Conservation (phyloP, 495 filamentous ascomycete species). For the Penicillium ochrochloron region DNA sequence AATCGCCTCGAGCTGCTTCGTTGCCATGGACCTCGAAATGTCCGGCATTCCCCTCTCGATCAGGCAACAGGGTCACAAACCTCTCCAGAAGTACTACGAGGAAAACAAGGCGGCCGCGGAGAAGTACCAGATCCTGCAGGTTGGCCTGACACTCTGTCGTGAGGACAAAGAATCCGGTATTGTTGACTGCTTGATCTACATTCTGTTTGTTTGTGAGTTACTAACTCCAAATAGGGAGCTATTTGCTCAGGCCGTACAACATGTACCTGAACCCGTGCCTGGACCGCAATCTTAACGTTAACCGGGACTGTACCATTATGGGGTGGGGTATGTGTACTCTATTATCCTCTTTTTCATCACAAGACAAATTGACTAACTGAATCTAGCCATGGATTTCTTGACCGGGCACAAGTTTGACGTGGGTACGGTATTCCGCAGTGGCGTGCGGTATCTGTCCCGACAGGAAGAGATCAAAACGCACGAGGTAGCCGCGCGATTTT, state of each 20-base stretch:
- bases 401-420: slow-evolving; percentile 65
- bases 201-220: not conserved
- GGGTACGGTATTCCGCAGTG: slow-evolving; percentile 56
- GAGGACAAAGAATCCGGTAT: slow-evolving; percentile 55
- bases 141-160: slow-evolving; percentile 71
- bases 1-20: slow-evolving; percentile 64
- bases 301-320: slow-evolving; percentile 58
- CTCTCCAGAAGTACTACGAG: slow-evolving; percentile 67
- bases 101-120: slow-evolving; percentile 69
- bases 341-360: not conserved
- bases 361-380: slow-evolving; percentile 12
- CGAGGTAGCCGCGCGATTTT: slow-evolving; percentile 28
- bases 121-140: slow-evolving; percentile 72
- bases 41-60: slow-evolving; percentile 62
- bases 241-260: slow-evolving; percentile 71
- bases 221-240: slow-evolving; percentile 47
- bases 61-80: slow-evolving; percentile 27
- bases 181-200: slow-evolving; percentile 8
- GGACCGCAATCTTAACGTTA: slow-evolving; percentile 54
- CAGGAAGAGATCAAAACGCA: slow-evolving; percentile 59
- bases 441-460: slow-evolving; percentile 72
- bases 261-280: slow-evolving; percentile 63
- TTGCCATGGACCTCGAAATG: slow-evolving; percentile 77
- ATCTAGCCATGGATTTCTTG: slow-evolving; percentile 65
- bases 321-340: slow-evolving; percentile 47